Conservation (phyloP, 345 rosid genomes). For the Lumnitzera littorea region DNA sequence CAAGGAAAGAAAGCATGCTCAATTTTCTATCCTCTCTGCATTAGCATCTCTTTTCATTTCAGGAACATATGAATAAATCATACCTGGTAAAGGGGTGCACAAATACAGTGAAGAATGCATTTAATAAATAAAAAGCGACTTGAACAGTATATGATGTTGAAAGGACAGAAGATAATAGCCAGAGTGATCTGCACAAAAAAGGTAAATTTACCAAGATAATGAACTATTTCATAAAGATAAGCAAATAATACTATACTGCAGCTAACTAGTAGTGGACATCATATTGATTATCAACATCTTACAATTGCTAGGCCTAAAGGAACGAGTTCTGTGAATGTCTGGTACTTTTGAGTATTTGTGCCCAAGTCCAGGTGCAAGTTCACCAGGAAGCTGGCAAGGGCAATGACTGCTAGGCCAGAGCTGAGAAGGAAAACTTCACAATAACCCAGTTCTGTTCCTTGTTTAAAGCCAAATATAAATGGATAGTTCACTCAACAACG, state of each 20-base stretch:
- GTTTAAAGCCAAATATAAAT: constrained; percentile 65
- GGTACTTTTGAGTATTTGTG: constrained; percentile 26
- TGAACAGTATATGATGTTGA: constrained; percentile 39
- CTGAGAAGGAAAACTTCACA: constrained; percentile 57
- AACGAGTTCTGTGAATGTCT: constrained; percentile 40
- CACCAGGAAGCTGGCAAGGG: constrained; percentile 41
- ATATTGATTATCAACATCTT: constrained; percentile 14
- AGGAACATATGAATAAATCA: background rate
- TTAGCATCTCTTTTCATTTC: background rate
- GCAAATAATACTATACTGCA: background rate
- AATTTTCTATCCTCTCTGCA: background rate
- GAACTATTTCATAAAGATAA: background rate
- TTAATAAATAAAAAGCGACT: constrained; percentile 33
- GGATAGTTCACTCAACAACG: constrained; percentile 57
- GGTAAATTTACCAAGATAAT: background rate
- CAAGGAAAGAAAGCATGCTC: constrained; percentile 9
- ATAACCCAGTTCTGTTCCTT: constrained; percentile 58
- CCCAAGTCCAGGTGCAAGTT: constrained; percentile 50
- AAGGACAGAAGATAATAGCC: constrained; percentile 41
- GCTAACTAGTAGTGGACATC: background rate
- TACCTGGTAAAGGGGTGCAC: constrained; percentile 42
- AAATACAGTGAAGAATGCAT: constrained; percentile 24
- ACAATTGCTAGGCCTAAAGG: constrained; percentile 54
- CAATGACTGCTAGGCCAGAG: constrained; percentile 55
- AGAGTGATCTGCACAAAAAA: constrained; percentile 31